These are phyloP conservation scores for Penicillium paxilli DNA, from an alignment of 495 filamentous ascomycete genomes.

Conservation along the genomic window DNA sequence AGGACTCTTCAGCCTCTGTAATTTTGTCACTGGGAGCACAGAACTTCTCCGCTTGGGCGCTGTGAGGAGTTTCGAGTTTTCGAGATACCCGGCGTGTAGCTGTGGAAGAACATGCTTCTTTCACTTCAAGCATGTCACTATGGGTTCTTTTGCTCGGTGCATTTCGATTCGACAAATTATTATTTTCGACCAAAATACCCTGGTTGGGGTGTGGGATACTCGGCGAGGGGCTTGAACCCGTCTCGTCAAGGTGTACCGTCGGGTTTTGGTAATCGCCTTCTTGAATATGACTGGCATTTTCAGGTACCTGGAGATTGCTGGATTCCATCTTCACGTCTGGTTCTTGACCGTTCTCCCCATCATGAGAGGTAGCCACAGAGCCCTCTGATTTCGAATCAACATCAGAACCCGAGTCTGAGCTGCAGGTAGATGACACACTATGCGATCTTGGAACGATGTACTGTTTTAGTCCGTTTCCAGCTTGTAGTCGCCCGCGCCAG, in stretches of 20 bases:
- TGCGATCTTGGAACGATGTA: constrained; percentile 30
- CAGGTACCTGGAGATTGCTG: neutral
- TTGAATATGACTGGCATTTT: neutral
- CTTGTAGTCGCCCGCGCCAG: constrained; percentile 57
- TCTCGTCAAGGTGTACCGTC: constrained; percentile 27
- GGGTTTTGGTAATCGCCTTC: neutral
- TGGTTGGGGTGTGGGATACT: neutral
- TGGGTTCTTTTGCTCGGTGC: constrained; percentile 3
- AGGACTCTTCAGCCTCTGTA: neutral
- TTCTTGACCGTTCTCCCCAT: neutral
- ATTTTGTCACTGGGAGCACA: neutral
- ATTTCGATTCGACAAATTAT: constrained; percentile 25
- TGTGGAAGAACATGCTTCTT: neutral
- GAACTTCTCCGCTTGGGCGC: too few relatives aligned
- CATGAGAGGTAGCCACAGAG: neutral
- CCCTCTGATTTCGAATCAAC: neutral
- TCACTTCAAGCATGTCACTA: neutral
- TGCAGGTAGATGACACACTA: constrained; percentile 18
- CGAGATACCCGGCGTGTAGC: too few relatives aligned
- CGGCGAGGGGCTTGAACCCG: neutral
- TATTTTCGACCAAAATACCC: constrained; percentile 23
- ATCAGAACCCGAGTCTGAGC: constrained; percentile 12
- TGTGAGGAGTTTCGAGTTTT: too few relatives aligned
- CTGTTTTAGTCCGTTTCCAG: constrained; percentile 35
- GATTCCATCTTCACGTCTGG: neutral